Percentiles rank a stretch among this genome's conserved stretches.
phyloP scores from a whole-genome alignment of 169 alveolate species.

The Plasmodium sp. region DNA sequence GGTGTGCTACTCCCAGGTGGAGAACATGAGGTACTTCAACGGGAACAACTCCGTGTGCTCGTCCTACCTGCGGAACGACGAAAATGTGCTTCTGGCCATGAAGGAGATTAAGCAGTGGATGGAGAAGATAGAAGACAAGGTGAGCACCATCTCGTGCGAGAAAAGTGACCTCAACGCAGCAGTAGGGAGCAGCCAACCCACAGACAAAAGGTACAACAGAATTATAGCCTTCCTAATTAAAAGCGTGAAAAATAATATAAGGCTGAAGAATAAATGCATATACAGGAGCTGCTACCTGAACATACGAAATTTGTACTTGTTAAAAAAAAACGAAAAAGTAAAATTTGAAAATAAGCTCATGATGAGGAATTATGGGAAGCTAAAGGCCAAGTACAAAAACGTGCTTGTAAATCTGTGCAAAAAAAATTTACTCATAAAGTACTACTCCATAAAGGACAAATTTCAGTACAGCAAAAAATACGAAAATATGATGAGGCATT shows the following conservation, averaged over 20 bases:
- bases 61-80: conserved; percentile 28
- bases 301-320: conserved; percentile 31
- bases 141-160: conserved; percentile 44
- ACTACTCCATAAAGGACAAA: conserved; percentile 26
- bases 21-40: conserved; percentile 21
- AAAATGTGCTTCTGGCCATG: conserved; percentile 30
- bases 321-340: conserved; percentile 52
- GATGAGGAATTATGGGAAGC: conserved; percentile 6
- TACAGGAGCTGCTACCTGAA: conserved; percentile 43
- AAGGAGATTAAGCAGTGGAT: conserved; percentile 66
- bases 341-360: conserved; percentile 50
- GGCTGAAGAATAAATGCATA: conserved; percentile 8
- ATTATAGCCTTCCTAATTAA: conserved; percentile 32
- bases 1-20: conserved; percentile 9
- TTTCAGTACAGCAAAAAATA: conserved; percentile 34
- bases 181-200: not conserved
- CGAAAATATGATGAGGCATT: conserved; percentile 69
- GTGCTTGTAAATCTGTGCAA: conserved; percentile 49
- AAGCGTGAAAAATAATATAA: conserved; percentile 41
- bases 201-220: conserved; percentile 9
- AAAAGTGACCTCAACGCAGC: conserved; percentile 9
- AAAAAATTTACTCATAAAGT: conserved; percentile 30
- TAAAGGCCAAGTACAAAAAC: conserved; percentile 32
- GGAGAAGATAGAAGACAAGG: conserved; percentile 67
- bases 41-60: conserved; percentile 32